Conservation (phyloP, 2,329 filamentous ascomycete genomes). For the Fragosphaeria purpurea region DNA sequence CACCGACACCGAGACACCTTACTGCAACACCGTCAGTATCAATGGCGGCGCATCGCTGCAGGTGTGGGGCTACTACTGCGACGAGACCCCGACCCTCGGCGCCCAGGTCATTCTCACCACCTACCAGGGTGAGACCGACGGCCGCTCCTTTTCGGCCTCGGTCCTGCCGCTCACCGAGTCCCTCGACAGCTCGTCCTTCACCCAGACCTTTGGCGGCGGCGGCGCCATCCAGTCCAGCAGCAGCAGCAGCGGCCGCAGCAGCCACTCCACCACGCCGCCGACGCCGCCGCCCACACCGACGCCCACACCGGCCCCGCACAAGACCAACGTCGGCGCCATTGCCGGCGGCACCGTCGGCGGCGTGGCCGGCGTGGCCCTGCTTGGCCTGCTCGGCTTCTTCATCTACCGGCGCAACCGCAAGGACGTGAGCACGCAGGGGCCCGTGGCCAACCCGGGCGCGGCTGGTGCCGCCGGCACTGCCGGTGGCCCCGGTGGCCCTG, state of each 20-base stretch:
- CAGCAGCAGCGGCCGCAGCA: neutral
- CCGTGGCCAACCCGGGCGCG: neutral
- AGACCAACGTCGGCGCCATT: conserved; percentile 19
- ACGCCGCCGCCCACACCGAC: neutral
- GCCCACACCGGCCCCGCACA: neutral
- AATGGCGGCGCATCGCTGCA: conserved; percentile 8
- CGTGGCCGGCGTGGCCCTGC: conserved; percentile 18
- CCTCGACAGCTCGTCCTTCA: neutral
- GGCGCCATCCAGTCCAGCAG: neutral
- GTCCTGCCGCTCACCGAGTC: neutral
- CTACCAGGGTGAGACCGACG: conserved; percentile 10
- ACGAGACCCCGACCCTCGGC: neutral
- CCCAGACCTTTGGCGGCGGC: neutral
- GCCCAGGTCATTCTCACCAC: conserved; percentile 8
- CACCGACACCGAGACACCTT: conserved; percentile 3
- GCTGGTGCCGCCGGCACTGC: neutral
- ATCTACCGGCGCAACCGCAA: conserved; percentile 12
- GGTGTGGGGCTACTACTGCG: conserved; percentile 12
- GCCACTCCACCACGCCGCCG: neutral
- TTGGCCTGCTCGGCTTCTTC: conserved; percentile 17
- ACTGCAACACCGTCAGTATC: conserved; percentile 12
- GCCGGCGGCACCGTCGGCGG: conserved; percentile 25
- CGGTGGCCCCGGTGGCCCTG: neutral
- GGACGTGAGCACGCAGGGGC: neutral
- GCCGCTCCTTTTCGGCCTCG: conserved; percentile 8